Base-by-base conservation (phyloP, 2,329 filamentous ascomycete species). In the Paramyrothecium roridum region DNA sequence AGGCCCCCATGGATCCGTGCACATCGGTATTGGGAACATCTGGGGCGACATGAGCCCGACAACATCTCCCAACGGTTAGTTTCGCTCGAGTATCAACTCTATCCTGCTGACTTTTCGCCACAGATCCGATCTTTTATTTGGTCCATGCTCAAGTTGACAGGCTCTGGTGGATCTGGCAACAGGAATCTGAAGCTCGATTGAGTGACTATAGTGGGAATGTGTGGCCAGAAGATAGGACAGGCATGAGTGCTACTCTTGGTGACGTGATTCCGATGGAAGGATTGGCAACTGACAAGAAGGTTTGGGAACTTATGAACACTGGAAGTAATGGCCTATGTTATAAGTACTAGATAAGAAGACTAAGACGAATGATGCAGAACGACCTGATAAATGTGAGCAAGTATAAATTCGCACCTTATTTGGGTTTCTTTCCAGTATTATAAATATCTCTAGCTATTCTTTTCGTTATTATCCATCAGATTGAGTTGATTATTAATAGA, bases 91-190 rank as follows among this genome's bases (percentile, higher is more conserved):
- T 8, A 19, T 20, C 20, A 48, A 4, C 10, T 20, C 16, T 6
- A 21, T 48, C 20, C 7, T 48, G 20, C 46, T 48, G 22, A 48
- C 17, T 8, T 22, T 13, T 21, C 7, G 6, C 20, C 16, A 19
- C 30, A 51, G 49, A 51, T 40, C 49, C 49, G 20, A 51, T 51
- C 49, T 51, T 51, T 30, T 51, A 20, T 34, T 46, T 57, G 30
- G 52, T 54, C 22, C 56, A 57, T 33, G 53, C 52, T 3, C 37
- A 52, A 23, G 49, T 57, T 21, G 56, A 57, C 40, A 40, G 46
- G 8, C 49, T 57, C 17, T 57, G 53, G 52, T 57, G 52, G 52
- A 47, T 50, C 20, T 57, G 56, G 56, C 56, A 57, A 50, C 52
- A 52, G 33, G 21, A 54, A 50, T 37, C 26, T 33, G 17, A 26